Evolutionary conservation across 2,329 filamentous ascomycete genomes (phyloP).

Genomic region (Exserohilum turcica): DNA sequence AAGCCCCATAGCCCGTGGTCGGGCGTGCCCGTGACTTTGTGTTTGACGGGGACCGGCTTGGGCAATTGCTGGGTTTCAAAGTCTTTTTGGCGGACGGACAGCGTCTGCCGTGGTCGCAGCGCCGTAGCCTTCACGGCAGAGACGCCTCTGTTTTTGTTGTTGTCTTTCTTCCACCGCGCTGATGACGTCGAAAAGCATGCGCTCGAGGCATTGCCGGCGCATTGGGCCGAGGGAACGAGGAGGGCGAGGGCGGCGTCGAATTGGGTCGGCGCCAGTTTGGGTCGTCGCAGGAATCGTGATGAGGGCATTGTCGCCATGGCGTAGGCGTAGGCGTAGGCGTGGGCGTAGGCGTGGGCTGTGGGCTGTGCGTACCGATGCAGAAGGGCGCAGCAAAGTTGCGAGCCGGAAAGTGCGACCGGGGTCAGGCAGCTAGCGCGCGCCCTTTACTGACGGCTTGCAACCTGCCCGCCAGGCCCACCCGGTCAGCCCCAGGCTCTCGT

Average conservation of each 20-base stretch:
- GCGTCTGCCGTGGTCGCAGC: slow-evolving; percentile 64
- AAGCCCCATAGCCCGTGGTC: slow-evolving; percentile 93
- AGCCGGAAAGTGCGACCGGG: slow-evolving; percentile 16
- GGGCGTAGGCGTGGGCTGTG: slow-evolving; percentile 11
- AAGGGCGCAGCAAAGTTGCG: slow-evolving; percentile 23
- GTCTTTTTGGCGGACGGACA: slow-evolving; percentile 73
- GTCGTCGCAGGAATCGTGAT: slow-evolving; percentile 35
- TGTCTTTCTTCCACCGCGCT: slow-evolving; percentile 67
- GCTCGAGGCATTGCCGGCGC: slow-evolving; percentile 45
- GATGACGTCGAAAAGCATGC: slow-evolving; percentile 60
- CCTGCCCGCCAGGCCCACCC: neutral
- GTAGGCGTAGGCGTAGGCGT: slow-evolving; percentile 10
- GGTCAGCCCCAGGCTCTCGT: slow-evolving; percentile 5
- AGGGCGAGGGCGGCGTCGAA: slow-evolving; percentile 34
- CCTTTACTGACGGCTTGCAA: neutral
- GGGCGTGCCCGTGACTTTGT: slow-evolving; percentile 66
- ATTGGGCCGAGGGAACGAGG: slow-evolving; percentile 32
- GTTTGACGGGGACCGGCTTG: slow-evolving; percentile 67
- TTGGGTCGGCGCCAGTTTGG: slow-evolving; percentile 21
- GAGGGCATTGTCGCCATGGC: slow-evolving; percentile 39
- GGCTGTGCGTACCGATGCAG: slow-evolving; percentile 22
- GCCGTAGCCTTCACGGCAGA: slow-evolving; percentile 81
- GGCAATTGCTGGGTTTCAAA: slow-evolving; percentile 60
- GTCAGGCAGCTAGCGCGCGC: slow-evolving; percentile 9
- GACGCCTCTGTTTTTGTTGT: slow-evolving; percentile 79